phyloP scores from a whole-genome alignment of 2,329 filamentous ascomycete genomes.

The Macrophomina tecta region DNA sequence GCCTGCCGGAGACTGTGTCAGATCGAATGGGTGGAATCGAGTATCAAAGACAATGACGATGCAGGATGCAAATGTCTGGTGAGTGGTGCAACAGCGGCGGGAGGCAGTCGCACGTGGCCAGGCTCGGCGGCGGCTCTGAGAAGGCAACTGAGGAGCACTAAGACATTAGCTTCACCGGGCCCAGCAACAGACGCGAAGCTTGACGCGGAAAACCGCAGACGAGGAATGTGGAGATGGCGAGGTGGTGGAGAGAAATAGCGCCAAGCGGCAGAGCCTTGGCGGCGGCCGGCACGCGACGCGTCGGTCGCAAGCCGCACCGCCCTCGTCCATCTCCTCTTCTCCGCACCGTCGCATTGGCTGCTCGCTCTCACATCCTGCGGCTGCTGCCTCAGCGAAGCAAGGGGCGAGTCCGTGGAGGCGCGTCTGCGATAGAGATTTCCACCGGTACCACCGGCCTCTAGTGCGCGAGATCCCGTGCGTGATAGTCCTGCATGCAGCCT shows the following conservation, averaged over 20 bases:
- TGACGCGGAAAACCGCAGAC: not conserved
- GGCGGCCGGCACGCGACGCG: not conserved
- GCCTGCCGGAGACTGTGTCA: not conserved
- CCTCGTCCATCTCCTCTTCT: not conserved
- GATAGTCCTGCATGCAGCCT: not conserved
- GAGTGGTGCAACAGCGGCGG: not conserved
- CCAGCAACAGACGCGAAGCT: not conserved
- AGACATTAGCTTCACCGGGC: not conserved
- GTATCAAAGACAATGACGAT: not conserved
- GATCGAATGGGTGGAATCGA: not conserved
- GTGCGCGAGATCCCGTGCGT: too few species aligned
- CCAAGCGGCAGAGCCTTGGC: too few species aligned
- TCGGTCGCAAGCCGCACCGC: not conserved
- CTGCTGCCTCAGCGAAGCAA: not conserved
- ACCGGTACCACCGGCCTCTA: too few species aligned
- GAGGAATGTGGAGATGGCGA: not conserved
- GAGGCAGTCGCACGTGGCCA: not conserved
- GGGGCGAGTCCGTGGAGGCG: not conserved
- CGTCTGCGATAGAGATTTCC: too few species aligned
- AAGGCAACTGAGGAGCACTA: not conserved
- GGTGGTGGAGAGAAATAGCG: constrained; percentile 1
- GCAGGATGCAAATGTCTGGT: not conserved
- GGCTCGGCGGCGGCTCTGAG: too few species aligned
- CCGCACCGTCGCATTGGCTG: not conserved
- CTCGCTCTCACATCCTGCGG: not conserved